These are phyloP conservation scores for Rhazya stricta DNA, from an alignment of 257 asterid species.

Conservation along the genomic window DNA sequence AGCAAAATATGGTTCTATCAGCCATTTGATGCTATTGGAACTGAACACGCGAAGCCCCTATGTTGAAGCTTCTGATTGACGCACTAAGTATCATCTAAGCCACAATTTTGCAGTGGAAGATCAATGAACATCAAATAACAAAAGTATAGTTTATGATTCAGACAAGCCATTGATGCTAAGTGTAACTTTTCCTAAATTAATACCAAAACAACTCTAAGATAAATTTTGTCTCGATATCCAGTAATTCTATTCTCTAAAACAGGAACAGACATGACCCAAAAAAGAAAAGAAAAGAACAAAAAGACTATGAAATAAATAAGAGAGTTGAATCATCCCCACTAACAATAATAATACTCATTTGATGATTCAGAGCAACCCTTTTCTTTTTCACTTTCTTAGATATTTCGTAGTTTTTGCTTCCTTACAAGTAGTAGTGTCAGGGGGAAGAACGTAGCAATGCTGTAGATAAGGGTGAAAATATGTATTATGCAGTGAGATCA, in stretches of 20 bases:
- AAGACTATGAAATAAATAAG: neutral
- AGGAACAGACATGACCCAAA: too few relatives aligned
- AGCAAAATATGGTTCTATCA: slow-evolving; percentile 77
- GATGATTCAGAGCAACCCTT: neutral
- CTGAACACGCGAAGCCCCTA: slow-evolving; percentile 88
- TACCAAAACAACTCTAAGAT: neutral
- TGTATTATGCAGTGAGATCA: neutral
- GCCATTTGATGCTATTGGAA: slow-evolving; percentile 63
- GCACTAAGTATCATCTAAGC: slow-evolving; percentile 70
- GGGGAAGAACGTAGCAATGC: neutral
- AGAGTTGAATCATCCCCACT: neutral
- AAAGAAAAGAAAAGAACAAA: neutral
- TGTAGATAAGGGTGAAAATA: neutral
- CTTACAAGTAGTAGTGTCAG: neutral
- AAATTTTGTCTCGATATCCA: neutral
- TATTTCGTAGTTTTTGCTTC: neutral
- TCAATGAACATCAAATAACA: neutral
- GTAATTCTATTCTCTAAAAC: too few relatives aligned
- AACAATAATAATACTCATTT: neutral
- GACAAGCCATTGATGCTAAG: neutral
- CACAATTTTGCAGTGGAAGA: slow-evolving; percentile 15
- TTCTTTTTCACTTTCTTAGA: neutral
- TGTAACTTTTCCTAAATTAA: neutral
- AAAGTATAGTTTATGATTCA: neutral
- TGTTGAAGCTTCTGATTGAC: slow-evolving; percentile 85